Evolutionary conservation across 495 filamentous ascomycete genomes (phyloP), one percentile per base, ranked within the genome.

Genomic region (Neurospora terricola): DNA sequence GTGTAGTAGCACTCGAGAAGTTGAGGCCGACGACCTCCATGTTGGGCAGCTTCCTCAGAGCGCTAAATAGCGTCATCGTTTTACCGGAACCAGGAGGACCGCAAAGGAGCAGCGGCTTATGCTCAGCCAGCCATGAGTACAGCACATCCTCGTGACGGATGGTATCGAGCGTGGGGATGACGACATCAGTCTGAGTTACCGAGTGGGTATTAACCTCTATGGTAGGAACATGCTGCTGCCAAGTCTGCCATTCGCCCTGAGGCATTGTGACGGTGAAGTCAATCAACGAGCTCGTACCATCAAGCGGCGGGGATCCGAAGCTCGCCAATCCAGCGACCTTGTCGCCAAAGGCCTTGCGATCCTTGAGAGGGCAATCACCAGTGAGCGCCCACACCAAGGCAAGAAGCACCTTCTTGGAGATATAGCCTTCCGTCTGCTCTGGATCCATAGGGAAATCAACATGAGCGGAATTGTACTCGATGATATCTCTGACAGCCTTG

Each of bases 1-100:
- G 96, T 3, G 96, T 98, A 2, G 96, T 99, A 3, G 96, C 96
- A 76, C 96, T 98, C 18, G 96, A 99, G 82, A 99, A 99, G 81
- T 99, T 99, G 81, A 99, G 92, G 62, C 96, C 96, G 71, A 98
- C 96, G 71, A 97, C 92, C 82, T 99, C 96, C 94, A 99, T 97
- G 80, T 97, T 97, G 23, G 95, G 95, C 45, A 98, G 85, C 81
- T 98, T 98, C 70, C 96, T 88, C 70, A 99, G 88, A 36, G 96
- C 96, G 79, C 94, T 97, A 82, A 99, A 99, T 23, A 99, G 84
- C 30, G 96, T 99, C 96, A 99, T 99, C 3, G 96, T 99, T 85
- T 99, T 99, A 83, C 96, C 96, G 45, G 96, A 98, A 80, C 96
- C 96, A 71, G 96, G 96, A 80, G 96, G 96, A 83, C 96, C 96